Evolutionary conservation across 208 protist species (phyloP).

Genomic region (Leishmania aethiopica): DNA sequence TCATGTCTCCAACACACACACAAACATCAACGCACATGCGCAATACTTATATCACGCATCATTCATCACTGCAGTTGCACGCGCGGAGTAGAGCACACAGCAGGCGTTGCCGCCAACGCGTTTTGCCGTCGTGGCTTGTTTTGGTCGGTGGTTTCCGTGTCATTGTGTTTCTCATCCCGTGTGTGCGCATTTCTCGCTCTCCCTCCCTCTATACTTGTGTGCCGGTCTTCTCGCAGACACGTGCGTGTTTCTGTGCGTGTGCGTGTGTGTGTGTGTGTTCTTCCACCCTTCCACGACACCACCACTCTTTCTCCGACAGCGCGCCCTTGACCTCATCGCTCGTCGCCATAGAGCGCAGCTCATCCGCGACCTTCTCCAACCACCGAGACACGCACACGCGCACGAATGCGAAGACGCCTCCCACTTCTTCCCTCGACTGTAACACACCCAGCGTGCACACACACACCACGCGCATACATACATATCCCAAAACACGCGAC

Average conservation of each 20-base stretch:
- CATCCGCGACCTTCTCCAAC: background rate
- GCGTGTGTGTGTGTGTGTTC: background rate
- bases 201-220: background rate
- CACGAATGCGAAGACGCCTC: conserved; percentile 12
- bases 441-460: background rate
- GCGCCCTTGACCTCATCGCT: background rate
- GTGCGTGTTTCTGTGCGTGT: background rate
- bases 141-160: conserved; percentile 6
- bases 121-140: background rate
- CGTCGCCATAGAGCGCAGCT: background rate
- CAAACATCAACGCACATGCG: background rate
- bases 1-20: background rate
- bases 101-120: conserved; percentile 6
- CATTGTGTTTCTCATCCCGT: background rate
- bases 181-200: background rate
- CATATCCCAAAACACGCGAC: background rate
- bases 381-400: conserved; percentile 15
- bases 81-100: background rate
- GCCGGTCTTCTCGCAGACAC: conserved; percentile 1
- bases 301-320: background rate
- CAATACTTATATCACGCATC: background rate
- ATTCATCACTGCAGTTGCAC: background rate
- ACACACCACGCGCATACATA: conserved; percentile 2
- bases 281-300: background rate
- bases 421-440: background rate